Evolutionary conservation across 805 yeast species (phyloP).

Genomic region (Ogataea kodamae): DNA sequence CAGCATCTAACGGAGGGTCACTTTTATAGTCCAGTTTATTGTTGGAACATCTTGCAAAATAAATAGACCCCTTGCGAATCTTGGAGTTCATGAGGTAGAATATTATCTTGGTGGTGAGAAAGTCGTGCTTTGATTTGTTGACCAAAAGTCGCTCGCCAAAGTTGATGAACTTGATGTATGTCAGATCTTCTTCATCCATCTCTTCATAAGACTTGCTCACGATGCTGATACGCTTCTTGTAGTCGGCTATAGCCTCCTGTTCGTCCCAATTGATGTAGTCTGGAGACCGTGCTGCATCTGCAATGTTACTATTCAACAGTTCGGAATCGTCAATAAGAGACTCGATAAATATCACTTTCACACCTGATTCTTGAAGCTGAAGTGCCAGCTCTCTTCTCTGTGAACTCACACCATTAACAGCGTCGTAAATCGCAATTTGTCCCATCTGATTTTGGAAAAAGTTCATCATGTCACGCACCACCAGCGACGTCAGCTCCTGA

Average conservation of each 20-base stretch:
- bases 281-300: conserved; percentile 82
- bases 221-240: conserved; percentile 63
- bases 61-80: conserved; percentile 85
- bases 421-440: conserved; percentile 95
- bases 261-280: conserved; percentile 80
- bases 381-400: conserved; percentile 60
- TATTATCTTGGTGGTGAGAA: conserved; percentile 84
- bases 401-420: conserved; percentile 76
- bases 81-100: conserved; percentile 89
- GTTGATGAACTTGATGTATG: conserved; percentile 82
- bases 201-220: conserved; percentile 72
- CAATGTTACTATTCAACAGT: conserved; percentile 69
- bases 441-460: conserved; percentile 78
- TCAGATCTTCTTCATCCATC: conserved; percentile 55
- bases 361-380: conserved; percentile 51
- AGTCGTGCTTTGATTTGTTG: conserved; percentile 81
- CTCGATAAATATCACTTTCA: conserved; percentile 85
- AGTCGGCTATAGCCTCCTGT: conserved; percentile 71
- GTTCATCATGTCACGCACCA: conserved; percentile 62
- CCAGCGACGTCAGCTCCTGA: conserved; percentile 54
- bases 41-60: conserved; percentile 78
- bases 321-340: conserved; percentile 72
- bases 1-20: conserved; percentile 80
- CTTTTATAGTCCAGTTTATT: conserved; percentile 57
- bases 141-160: conserved; percentile 83